These are phyloP conservation scores for Byssochlamys sp. DNA, from an alignment of 2,329 filamentous ascomycete species.

Conservation along the genomic window DNA sequence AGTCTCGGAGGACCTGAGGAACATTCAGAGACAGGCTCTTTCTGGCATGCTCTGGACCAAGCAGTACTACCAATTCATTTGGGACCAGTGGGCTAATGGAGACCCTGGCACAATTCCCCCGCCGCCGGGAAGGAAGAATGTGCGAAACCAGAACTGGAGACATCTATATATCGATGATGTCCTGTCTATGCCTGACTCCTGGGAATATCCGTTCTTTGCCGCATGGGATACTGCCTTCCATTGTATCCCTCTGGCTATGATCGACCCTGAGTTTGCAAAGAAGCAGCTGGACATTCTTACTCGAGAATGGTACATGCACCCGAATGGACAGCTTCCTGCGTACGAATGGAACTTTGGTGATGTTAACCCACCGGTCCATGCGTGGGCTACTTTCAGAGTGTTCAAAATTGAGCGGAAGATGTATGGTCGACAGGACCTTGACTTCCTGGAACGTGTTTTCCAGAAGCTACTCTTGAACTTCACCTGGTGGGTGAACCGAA, in stretches of 20 bases:
- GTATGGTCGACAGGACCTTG: constrained; percentile 86
- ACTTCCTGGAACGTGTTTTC: constrained; percentile 92
- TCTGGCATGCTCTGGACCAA: constrained; percentile 98
- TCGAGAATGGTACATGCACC: constrained; percentile 97
- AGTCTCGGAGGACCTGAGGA: constrained; percentile 85
- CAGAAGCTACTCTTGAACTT: constrained; percentile 94
- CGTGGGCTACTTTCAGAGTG: constrained; percentile 86
- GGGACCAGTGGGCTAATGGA: constrained; percentile 95
- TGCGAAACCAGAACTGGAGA: constrained; percentile 85
- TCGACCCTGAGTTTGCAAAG: constrained; percentile 94
- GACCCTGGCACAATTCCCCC: constrained; percentile 82
- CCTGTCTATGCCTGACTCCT: constrained; percentile 93
- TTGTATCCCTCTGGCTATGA: constrained; percentile 91
- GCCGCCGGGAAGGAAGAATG: constrained; percentile 64
- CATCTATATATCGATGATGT: constrained; percentile 93
- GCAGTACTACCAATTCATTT: constrained; percentile 91
- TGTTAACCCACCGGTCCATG: constrained; percentile 91
- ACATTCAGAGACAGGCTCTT: constrained; percentile 88
- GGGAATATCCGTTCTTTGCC: constrained; percentile 97
- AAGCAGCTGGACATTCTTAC: constrained; percentile 95
- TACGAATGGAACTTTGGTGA: constrained; percentile 98
- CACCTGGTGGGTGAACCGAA: constrained; percentile 98
- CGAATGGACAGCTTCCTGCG: constrained; percentile 86
- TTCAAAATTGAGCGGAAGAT: constrained; percentile 99
- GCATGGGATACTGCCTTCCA: constrained; percentile 97